Evolutionary conservation across 495 filamentous ascomycete species (phyloP).

Genomic region (Penicillium ucsense): DNA sequence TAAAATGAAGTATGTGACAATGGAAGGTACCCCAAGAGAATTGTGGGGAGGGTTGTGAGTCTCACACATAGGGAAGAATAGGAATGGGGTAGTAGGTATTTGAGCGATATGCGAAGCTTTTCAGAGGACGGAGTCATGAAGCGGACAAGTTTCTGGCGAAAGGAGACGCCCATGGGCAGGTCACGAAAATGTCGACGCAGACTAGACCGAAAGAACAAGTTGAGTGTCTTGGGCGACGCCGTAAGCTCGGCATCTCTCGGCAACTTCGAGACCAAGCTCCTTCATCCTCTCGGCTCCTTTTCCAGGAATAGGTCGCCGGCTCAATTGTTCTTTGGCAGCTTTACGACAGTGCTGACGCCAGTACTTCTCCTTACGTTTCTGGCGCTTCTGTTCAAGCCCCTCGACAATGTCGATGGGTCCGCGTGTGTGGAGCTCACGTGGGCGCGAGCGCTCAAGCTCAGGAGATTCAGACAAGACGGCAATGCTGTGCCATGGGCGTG

Average conservation of each 20-base stretch:
- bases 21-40: slow-evolving; percentile 14
- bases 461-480: slow-evolving; percentile 21
- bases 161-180: too few relatives aligned
- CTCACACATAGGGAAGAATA: too few relatives aligned
- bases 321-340: slow-evolving; percentile 49
- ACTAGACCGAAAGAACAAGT: slow-evolving; percentile 74
- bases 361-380: slow-evolving; percentile 82
- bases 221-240: slow-evolving; percentile 50
- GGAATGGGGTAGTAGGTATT: too few relatives aligned
- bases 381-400: slow-evolving; percentile 86
- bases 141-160: not conserved
- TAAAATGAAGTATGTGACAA: slow-evolving; percentile 15
- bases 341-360: slow-evolving; percentile 72
- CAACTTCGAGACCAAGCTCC: slow-evolving; percentile 81
- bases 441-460: slow-evolving; percentile 29
- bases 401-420: slow-evolving; percentile 96
- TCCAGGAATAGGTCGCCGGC: slow-evolving; percentile 57
- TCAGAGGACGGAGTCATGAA: not conserved
- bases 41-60: too few relatives aligned
- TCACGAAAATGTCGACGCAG: not conserved
- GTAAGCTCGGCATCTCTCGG: slow-evolving; percentile 58
- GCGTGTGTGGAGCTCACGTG: slow-evolving; percentile 49
- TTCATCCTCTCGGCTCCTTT: slow-evolving; percentile 91
- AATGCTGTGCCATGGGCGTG: slow-evolving; percentile 29
- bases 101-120: slow-evolving; percentile 16